Evolutionary conservation across 148 eudicot species (phyloP).

Genomic region (Gaultheria prostrata): DNA sequence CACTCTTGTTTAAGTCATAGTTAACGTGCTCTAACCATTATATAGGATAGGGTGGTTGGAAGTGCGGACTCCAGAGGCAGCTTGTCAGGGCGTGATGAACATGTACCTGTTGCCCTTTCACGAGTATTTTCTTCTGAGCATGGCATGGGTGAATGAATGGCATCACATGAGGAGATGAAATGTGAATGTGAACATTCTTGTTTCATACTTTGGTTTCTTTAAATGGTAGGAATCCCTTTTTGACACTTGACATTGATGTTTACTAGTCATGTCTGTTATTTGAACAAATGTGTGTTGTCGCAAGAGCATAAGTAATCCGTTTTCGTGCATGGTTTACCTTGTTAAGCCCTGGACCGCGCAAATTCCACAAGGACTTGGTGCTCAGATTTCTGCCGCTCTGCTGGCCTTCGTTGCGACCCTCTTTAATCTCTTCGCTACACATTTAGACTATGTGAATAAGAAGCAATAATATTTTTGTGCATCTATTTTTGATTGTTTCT

Average conservation of each 20-base stretch:
- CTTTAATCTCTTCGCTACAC: conserved; percentile 23
- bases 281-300: not conserved
- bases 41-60: conserved; percentile 33
- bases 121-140: not conserved
- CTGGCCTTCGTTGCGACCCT: conserved; percentile 33
- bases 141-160: not conserved
- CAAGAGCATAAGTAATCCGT: not conserved
- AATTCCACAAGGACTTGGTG: conserved; percentile 20
- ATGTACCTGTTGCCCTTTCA: not conserved
- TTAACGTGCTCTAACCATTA: conserved; percentile 6
- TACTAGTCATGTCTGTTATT: not conserved
- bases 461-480: too few species aligned
- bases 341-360: not conserved
- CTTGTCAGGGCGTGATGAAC: conserved; percentile 24
- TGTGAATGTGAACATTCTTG: too few species aligned
- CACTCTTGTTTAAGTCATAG: not conserved
- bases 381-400: conserved; percentile 31
- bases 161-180: not conserved
- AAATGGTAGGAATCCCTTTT: not conserved
- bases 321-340: not conserved
- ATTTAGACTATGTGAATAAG: conserved; percentile 19
- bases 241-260: not conserved
- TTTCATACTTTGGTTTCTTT: not conserved
- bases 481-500: too few species aligned
- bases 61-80: conserved; percentile 15